Percentiles rank a stretch among this genome's conserved stretches.
These are phyloP conservation scores for Entomortierella lignicola DNA, from an alignment of 192 early-diverging fungal species.

Conservation along the genomic window DNA sequence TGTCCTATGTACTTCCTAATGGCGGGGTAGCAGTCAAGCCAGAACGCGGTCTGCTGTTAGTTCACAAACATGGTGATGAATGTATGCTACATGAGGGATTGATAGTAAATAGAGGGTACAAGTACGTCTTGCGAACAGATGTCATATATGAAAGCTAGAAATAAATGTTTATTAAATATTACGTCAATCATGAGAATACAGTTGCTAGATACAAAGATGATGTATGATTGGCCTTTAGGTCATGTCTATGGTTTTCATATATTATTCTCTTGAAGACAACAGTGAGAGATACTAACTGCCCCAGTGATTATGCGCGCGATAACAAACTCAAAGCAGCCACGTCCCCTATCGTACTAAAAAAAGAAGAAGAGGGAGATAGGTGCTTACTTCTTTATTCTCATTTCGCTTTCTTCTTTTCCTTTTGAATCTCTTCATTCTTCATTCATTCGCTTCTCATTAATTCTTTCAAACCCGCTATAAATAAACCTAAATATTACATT, in stretches of 20 bases:
- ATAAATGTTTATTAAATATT: neutral
- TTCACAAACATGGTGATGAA: conserved; percentile 72
- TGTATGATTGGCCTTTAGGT: too few relatives aligned
- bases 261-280: too few relatives aligned
- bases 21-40: conserved; percentile 64
- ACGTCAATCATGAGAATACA: too few relatives aligned
- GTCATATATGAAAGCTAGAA: conserved; percentile 57
- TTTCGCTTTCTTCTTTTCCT: neutral
- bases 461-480: too few relatives aligned
- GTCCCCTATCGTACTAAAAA: too few relatives aligned
- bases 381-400: neutral
- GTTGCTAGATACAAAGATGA: too few relatives aligned
- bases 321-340: too few relatives aligned
- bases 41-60: conserved; percentile 63
- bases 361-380: too few relatives aligned
- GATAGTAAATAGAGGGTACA: conserved; percentile 63
- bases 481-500: neutral
- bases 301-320: too few relatives aligned
- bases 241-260: too few relatives aligned
- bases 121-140: conserved; percentile 71
- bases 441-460: neutral
- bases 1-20: conserved; percentile 64
- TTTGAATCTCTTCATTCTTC: neutral
- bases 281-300: too few relatives aligned
- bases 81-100: conserved; percentile 71